phyloP scores from a whole-genome alignment of 345 rosid species.

The Kernera saxatilis region DNA sequence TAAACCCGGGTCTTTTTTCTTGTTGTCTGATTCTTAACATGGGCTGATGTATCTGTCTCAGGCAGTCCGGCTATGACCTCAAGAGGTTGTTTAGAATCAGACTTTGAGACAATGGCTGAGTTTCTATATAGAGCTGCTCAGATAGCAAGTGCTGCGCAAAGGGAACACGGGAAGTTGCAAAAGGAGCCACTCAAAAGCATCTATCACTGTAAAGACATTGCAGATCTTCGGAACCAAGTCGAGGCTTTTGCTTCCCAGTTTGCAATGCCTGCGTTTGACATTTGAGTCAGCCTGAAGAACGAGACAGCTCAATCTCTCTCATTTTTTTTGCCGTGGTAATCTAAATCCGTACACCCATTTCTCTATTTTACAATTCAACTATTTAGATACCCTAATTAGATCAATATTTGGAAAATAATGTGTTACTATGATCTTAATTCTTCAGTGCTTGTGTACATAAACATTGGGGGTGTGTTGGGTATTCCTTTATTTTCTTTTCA shows the following conservation, averaged over 20 bases:
- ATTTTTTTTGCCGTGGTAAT: constrained; percentile 26
- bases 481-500: background rate
- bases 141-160: constrained; percentile 52
- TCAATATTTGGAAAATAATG: background rate
- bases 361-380: constrained; percentile 9
- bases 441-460: constrained; percentile 17
- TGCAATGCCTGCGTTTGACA: constrained; percentile 81
- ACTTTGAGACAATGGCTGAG: constrained; percentile 76
- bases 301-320: background rate
- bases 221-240: constrained; percentile 54
- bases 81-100: constrained; percentile 85
- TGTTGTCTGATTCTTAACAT: background rate
- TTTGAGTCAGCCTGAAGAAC: constrained; percentile 34
- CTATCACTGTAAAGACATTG: constrained; percentile 53
- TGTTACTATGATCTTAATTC: constrained; percentile 5
- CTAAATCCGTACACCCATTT: constrained; percentile 4
- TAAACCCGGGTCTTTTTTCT: background rate
- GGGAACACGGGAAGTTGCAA: constrained; percentile 56
- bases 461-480: background rate
- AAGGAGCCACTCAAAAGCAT: constrained; percentile 55
- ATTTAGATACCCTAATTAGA: constrained; percentile 7
- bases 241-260: constrained; percentile 80
- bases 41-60: constrained; percentile 19
- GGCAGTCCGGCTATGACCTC: constrained; percentile 98
- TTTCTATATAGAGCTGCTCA: constrained; percentile 76